Percentiles rank a stretch among this genome's conserved stretches.
These are phyloP conservation scores for Eimeria necatrix DNA, from an alignment of 169 alveolate species.

Conservation along the genomic window DNA sequence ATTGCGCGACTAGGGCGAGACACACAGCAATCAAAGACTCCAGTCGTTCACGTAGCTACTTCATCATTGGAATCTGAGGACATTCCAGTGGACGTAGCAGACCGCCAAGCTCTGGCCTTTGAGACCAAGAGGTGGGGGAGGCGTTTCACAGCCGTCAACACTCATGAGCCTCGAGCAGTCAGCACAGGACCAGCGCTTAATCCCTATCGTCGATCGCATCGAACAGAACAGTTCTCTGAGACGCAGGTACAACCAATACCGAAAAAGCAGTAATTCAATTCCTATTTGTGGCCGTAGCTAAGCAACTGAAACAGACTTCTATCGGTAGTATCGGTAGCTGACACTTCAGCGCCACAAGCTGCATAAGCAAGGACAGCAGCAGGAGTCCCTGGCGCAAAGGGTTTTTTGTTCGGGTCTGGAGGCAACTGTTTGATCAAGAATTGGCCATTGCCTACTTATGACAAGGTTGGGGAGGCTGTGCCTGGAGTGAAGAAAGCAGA, in stretches of 20 bases:
- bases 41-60: not conserved
- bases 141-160: conserved; percentile 42
- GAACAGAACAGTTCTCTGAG: conserved; percentile 16
- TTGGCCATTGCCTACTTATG: too few species aligned
- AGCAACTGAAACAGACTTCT: too few species aligned
- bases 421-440: too few species aligned
- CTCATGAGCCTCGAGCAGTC: conserved; percentile 10
- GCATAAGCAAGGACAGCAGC: too few species aligned
- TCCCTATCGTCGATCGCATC: conserved; percentile 26
- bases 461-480: too few species aligned
- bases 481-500: too few species aligned
- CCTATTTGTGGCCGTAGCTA: too few species aligned
- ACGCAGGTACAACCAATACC: conserved; percentile 2
- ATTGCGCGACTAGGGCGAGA: not conserved
- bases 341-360: too few species aligned
- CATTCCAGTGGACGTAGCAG: not conserved
- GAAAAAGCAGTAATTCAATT: not conserved
- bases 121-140: conserved; percentile 50
- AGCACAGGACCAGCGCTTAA: conserved; percentile 20
- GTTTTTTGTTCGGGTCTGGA: too few species aligned
- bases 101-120: conserved; percentile 22
- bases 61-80: not conserved
- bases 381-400: too few species aligned
- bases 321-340: too few species aligned
- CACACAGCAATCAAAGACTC: not conserved